Base-by-base conservation (phyloP, 2,329 filamentous ascomycete genomes). In the Periconia sp. region DNA sequence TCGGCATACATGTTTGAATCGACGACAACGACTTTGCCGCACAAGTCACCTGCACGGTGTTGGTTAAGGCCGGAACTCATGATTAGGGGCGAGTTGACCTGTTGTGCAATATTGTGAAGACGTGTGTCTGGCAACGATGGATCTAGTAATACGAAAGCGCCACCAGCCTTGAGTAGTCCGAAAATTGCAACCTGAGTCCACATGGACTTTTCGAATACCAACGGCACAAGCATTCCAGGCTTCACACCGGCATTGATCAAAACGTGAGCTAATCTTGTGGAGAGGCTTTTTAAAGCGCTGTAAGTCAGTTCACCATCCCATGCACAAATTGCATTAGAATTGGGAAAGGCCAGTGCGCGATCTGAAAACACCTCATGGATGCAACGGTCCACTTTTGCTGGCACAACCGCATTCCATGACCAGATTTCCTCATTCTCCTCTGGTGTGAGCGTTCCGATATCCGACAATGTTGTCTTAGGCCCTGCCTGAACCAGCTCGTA, bases 41-140 rank as follows among this genome's bases (percentile, higher is more conserved):
- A 23, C 15, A 45, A 17, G 27, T 3, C 8, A n/a, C 23, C 43
- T 23, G 19, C 19, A n/a, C 27, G 23, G 7, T 58, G 53, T 30
- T 30, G 10, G 14, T 65, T 57, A 11, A 49, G n/a, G n/a, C n/a
- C n/a, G n/a, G n/a, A n/a, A n/a, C n/a, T n/a, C n/a, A n/a, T n/a
- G n/a, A n/a, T 17, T 40, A 50, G 49, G 14, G 64, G 55, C 1
- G 66, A 64, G 15, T 58, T 53, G 13, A 70, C 63, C 37, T 69
- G 63, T 27, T 40, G 48, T 23, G 68, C 64, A 42, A 76, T 71
- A 43, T 64, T 62, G 14, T 62, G 59, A 41, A 77, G 64, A n/a
- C 45, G 45, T n/a, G 30, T 15, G 3, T 35, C 33, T 19, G 45
- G 45, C n/a, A 35, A 17, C 6, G 45, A 47, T 11, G 10, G 3